Evolutionary conservation across 371 early-diverging fungal genomes (phyloP).

Genomic region (Nematocida sp.): DNA sequence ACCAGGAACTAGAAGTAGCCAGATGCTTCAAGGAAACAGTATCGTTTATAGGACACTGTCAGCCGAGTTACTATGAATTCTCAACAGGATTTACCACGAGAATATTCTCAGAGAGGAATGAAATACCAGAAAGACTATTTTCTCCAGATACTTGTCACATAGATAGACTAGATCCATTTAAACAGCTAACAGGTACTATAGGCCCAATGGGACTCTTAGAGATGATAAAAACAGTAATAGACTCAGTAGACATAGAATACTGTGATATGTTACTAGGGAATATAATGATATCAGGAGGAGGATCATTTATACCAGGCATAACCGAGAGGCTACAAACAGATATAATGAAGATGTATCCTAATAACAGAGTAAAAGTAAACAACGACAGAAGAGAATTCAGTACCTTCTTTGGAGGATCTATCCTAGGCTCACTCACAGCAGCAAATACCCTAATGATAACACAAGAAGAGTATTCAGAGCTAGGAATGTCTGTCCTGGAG

Average conservation of each 20-base stretch:
- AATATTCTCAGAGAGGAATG: constrained; percentile 41
- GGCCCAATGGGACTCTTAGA: constrained; percentile 27
- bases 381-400: constrained; percentile 46
- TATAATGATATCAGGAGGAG: constrained; percentile 42
- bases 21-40: constrained; percentile 33
- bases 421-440: constrained; percentile 44
- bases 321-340: constrained; percentile 20
- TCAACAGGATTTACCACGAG: constrained; percentile 32
- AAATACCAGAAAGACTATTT: constrained; percentile 19
- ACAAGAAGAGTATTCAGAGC: constrained; percentile 47
- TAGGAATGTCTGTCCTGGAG: constrained; percentile 43
- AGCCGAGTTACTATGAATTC: constrained; percentile 39
- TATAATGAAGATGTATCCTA: constrained; percentile 15
- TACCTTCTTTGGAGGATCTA: constrained; percentile 52
- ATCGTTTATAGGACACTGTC: constrained; percentile 30
- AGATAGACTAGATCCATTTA: constrained; percentile 27
- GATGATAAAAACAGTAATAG: constrained; percentile 12
- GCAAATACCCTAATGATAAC: constrained; percentile 49
- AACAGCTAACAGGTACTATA: background rate
- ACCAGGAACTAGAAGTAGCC: constrained; percentile 15
- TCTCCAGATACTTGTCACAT: background rate
- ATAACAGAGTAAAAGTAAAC: constrained; percentile 22
- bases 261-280: constrained; percentile 33
- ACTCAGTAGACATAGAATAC: constrained; percentile 18
- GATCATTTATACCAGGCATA: constrained; percentile 34